Base-by-base conservation (phyloP, 2,329 filamentous ascomycete species). In the Sporothrix phasma region DNA sequence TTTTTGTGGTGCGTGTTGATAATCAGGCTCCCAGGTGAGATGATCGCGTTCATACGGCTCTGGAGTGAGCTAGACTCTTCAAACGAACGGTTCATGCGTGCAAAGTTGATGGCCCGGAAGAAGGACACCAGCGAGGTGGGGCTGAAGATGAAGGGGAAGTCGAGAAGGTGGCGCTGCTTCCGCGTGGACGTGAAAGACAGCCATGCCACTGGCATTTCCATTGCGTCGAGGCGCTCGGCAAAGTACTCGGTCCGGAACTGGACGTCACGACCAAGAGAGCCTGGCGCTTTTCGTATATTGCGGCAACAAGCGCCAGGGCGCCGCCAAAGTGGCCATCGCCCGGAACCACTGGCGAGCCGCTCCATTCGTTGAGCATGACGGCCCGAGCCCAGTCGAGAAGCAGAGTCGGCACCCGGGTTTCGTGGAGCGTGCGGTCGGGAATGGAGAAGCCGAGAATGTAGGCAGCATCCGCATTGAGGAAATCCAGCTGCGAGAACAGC, bases 61-160 rank as follows among this genome's bases (percentile, higher is more conserved):
- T 80, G 79, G 0, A 84, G 74, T 0, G 82, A 84, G 65, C 78
- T 83, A 0, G 89, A 85, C 67, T 86, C 82, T 70, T 94, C 89
- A 69, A 87, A 92, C 17, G 88, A 84, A 65, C 86, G 84, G 68
- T 87, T 90, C 93, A 97, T 97, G 17, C 83, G 83, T 0, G 89
- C 85, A 70, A 94, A 91, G 72, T 96, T 97, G 71, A 96, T 87
- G 3, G 90, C 85, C 19, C 93, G 87, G 73, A 97, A 97, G 72
- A 92, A 96, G 0, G 85, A 86, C 2, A 96, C 87, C 2, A 96
- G 77, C 1, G 85, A 84, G 0, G 86, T 81, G 0, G 87, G 81
- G 22, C 82, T 85, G 70, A 97, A 96, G 0, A 97, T 79, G 71
- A 88, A 95, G 0, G 90, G 85, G 67, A 88, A 90, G 65, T 92